Evolutionary conservation across 2,329 filamentous ascomycete species (phyloP), one percentile per base, ranked within the genome.

Genomic region (Fusarium marasasianum): DNA sequence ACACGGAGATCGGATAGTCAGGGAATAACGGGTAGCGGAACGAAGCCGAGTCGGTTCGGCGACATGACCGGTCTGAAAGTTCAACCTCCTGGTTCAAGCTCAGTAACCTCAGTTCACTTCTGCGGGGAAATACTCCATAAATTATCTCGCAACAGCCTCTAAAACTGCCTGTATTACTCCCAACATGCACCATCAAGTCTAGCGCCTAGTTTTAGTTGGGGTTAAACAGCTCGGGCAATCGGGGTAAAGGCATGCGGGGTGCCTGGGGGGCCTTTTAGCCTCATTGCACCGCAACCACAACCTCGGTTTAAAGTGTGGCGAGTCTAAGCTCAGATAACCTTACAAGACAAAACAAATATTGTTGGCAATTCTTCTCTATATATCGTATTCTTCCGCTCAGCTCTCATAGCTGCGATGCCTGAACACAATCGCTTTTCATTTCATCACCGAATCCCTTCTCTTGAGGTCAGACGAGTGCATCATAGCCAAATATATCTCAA

Each of bases 191-290:
- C 35, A 61, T 47, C 33, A 48, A 38, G 41, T 47, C 31, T 73
- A 69, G 70, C 55, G 55, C 31, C 55, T 11, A 37, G 15, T 33
- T 40, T 45, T 37, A 45, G 64, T 70, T 70, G 69, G 64, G 60
- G 72, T 68, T 64, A 33, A 43, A 55, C 47, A 43, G 64, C 68
- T 79, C 76, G 77, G 77, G 59, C 54, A 60, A 66, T 79, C 77
- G 77, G 77, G 76, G 62, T 63, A 79, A 75, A 71, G 64, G 37
- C 51, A 60, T 78, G 76, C 77, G 77, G 76, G 72, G 74, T 60
- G 51, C 35, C 60, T 31, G 38, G 43, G 64, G 37, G 48, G 12
- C 57, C 41, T 53, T 65, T 37, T 47, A 26, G 48, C 37, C 60
- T 71, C 33, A 56, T 55, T 71, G 41, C 56, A 48, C 64, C 41